Percentiles rank a stretch among this genome's conserved stretches.
Evolutionary conservation across 345 rosid species (phyloP).

Genomic region (Acer saccharum): DNA sequence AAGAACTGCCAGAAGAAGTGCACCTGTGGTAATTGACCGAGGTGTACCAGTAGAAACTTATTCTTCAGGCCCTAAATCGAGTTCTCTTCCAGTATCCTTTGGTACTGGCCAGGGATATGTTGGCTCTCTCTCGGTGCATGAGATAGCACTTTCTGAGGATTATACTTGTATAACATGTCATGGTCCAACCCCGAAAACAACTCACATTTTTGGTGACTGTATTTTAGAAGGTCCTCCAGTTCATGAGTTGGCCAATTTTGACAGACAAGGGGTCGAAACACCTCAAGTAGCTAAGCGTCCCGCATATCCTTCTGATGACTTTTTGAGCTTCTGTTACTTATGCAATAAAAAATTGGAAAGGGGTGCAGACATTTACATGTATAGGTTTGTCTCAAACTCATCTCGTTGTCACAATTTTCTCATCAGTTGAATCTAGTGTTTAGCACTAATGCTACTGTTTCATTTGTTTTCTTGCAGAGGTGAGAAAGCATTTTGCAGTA

Average conservation of each 20-base stretch:
- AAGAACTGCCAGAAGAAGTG: constrained; percentile 24
- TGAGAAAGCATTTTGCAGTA: constrained; percentile 44
- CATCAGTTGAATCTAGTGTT: constrained; percentile 4
- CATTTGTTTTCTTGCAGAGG: constrained; percentile 29
- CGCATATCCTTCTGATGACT: constrained; percentile 29
- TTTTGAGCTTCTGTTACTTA: constrained; percentile 32
- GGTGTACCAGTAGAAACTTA: constrained; percentile 24
- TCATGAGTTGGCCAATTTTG: constrained; percentile 39
- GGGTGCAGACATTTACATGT: constrained; percentile 31
- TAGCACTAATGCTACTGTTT: neutral
- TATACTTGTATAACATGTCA: constrained; percentile 71
- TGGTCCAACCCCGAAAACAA: constrained; percentile 67
- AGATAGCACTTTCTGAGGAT: constrained; percentile 70
- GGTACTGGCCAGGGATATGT: constrained; percentile 26
- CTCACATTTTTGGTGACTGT: constrained; percentile 60
- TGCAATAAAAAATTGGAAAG: constrained; percentile 42
- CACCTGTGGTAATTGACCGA: constrained; percentile 26
- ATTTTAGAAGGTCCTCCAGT: constrained; percentile 55
- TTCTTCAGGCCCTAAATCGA: constrained; percentile 28
- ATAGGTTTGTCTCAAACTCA: constrained; percentile 35
- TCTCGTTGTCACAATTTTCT: constrained; percentile 7
- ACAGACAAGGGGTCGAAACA: constrained; percentile 24
- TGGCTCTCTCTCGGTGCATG: constrained; percentile 48
- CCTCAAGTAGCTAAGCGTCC: constrained; percentile 19
- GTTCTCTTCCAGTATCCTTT: constrained; percentile 45